Conservation (phyloP, 1,139 yeast species). For the Candida albicans region DNA sequence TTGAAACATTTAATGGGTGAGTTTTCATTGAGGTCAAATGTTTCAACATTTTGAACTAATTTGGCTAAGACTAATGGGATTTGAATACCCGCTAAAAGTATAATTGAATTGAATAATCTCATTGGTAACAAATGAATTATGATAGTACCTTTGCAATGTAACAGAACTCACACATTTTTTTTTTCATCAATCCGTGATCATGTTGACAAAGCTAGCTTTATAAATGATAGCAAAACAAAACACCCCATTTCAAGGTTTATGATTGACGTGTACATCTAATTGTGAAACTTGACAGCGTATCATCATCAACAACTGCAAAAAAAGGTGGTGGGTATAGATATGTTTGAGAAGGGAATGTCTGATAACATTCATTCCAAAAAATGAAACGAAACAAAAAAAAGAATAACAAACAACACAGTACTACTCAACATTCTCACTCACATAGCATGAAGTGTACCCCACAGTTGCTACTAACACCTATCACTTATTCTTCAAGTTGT, state of each 20-base stretch:
- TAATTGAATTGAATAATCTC: not conserved
- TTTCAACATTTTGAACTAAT: not conserved
- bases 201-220: not conserved
- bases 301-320: too few relatives aligned
- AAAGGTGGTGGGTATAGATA: not conserved
- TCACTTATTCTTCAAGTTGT: too few relatives aligned
- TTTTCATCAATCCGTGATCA: not conserved
- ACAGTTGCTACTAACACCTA: too few relatives aligned
- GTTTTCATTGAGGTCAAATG: not conserved
- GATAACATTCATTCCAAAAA: too few relatives aligned
- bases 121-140: not conserved
- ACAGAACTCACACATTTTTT: not conserved
- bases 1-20: constrained; percentile 1
- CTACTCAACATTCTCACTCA: too few relatives aligned
- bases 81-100: not conserved
- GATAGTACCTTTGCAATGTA: not conserved
- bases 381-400: too few relatives aligned
- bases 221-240: not conserved
- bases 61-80: not conserved
- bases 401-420: too few relatives aligned
- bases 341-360: not conserved
- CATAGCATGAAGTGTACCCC: too few relatives aligned
- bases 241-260: not conserved
- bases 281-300: not conserved
- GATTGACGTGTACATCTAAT: constrained; percentile 3